Evolutionary conservation across 495 filamentous ascomycete species (phyloP).

Genomic region (Trichoderma asperelloides): DNA sequence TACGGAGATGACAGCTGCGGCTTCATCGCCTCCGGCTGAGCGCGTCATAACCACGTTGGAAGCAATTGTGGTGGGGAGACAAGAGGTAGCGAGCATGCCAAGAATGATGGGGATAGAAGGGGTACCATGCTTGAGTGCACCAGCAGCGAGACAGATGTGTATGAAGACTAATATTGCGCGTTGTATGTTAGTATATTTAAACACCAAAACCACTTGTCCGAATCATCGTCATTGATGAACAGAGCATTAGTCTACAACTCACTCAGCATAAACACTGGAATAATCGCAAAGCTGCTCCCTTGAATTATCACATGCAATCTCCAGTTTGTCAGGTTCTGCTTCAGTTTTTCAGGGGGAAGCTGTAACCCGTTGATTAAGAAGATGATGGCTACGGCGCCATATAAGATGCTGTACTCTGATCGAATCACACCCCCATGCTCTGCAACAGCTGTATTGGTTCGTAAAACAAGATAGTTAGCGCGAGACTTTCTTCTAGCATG

Average conservation of each 20-base stretch:
- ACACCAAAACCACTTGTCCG: too few species aligned
- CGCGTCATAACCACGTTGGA: slow-evolving; percentile 52
- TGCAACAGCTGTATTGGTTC: slow-evolving; percentile 32
- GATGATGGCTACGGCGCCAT: slow-evolving; percentile 44
- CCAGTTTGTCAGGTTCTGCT: slow-evolving; percentile 42
- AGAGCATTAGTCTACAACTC: slow-evolving; percentile 10
- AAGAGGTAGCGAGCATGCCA: slow-evolving; percentile 45
- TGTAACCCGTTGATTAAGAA: slow-evolving; percentile 48
- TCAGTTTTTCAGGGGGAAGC: slow-evolving; percentile 42
- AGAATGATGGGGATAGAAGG: slow-evolving; percentile 44
- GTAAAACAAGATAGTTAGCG: background rate
- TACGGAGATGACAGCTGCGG: slow-evolving; percentile 46
- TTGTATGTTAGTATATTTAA: background rate
- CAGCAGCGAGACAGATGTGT: slow-evolving; percentile 38
- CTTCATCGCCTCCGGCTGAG: slow-evolving; percentile 45
- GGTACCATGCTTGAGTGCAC: slow-evolving; percentile 25
- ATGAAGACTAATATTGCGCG: slow-evolving; percentile 29
- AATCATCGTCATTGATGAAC: too few species aligned
- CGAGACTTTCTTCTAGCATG: background rate
- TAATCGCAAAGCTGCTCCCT: slow-evolving; percentile 40
- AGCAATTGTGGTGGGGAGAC: slow-evolving; percentile 50
- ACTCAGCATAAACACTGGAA: slow-evolving; percentile 34
- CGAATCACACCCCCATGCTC: slow-evolving; percentile 44
- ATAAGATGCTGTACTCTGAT: slow-evolving; percentile 45
- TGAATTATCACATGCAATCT: slow-evolving; percentile 45